Conservation (phyloP, 2,329 filamentous ascomycete genomes). For the Colletotrichum trifolii region DNA sequence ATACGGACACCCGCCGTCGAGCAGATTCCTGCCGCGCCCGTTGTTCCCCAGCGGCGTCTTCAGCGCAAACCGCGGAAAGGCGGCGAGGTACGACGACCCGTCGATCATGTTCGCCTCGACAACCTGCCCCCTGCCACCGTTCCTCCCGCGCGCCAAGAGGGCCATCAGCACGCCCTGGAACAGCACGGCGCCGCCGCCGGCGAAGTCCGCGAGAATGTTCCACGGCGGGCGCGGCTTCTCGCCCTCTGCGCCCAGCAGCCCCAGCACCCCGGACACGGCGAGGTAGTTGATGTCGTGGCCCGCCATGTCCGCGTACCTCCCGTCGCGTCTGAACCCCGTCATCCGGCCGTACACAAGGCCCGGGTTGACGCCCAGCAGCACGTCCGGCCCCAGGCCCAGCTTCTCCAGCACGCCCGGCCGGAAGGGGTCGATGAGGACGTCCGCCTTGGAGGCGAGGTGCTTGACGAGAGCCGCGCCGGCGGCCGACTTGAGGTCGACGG, state of each 20-base stretch:
- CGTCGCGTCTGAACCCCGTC: slow-evolving; percentile 90
- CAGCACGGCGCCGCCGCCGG: slow-evolving; percentile 84
- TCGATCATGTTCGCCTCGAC: slow-evolving; percentile 99
- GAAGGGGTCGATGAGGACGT: slow-evolving; percentile 93
- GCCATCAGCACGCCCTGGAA: slow-evolving; percentile 87
- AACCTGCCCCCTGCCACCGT: slow-evolving; percentile 78
- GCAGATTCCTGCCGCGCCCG: slow-evolving; percentile 77
- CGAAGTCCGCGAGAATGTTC: slow-evolving; percentile 92
- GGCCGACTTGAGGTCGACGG: slow-evolving; percentile 79
- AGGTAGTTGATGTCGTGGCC: slow-evolving; percentile 98
- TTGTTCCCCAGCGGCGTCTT: slow-evolving; percentile 71
- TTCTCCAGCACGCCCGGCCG: slow-evolving; percentile 91
- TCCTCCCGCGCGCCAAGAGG: slow-evolving; percentile 71
- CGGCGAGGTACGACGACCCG: slow-evolving; percentile 81
- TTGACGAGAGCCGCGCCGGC: slow-evolving; percentile 74
- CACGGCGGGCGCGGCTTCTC: slow-evolving; percentile 81
- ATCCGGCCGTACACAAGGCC: slow-evolving; percentile 84
- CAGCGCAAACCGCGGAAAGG: slow-evolving; percentile 77
- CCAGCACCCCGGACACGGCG: slow-evolving; percentile 83
- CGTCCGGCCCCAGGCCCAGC: slow-evolving; percentile 78
- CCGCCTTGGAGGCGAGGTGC: slow-evolving; percentile 69
- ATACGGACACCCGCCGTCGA: slow-evolving; percentile 88
- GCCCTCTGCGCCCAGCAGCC: slow-evolving; percentile 76
- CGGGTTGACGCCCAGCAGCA: slow-evolving; percentile 75
- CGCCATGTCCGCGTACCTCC: slow-evolving; percentile 87